Conservation (phyloP, 2,329 filamentous ascomycete genomes). For the Exophiala xenobiotica region DNA sequence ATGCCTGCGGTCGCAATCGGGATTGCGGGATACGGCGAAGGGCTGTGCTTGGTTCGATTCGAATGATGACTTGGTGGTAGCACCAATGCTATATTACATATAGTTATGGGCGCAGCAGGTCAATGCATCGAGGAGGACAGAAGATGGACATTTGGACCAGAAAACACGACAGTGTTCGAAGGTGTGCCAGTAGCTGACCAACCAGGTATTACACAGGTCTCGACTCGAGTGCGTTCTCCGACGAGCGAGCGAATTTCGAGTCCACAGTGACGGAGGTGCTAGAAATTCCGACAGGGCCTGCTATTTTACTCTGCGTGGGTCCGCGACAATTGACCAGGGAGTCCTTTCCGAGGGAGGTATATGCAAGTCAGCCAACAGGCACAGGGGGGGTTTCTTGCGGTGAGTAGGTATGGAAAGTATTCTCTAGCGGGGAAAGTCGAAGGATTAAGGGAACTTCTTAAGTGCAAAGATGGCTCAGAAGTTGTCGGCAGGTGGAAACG, state of each 20-base stretch:
- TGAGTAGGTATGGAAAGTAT: constrained; percentile 6
- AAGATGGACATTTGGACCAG: too few relatives aligned
- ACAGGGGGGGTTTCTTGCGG: constrained; percentile 5
- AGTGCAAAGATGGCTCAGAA: constrained; percentile 6
- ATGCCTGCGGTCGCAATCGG: constrained; percentile 45
- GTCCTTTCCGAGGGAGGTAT: constrained; percentile 6
- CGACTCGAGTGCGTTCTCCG: too few relatives aligned
- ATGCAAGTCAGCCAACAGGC: neutral
- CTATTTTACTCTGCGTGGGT: neutral
- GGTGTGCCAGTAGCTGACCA: too few relatives aligned
- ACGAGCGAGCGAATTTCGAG: too few relatives aligned
- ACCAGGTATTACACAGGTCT: too few relatives aligned
- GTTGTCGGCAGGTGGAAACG: constrained; percentile 11
- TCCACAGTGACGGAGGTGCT: neutral
- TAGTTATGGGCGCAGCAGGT: neutral
- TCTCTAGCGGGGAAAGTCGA: constrained; percentile 12
- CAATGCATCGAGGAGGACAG: neutral
- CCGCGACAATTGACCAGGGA: constrained; percentile 2
- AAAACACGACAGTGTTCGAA: too few relatives aligned
- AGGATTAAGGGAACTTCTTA: constrained; percentile 12
- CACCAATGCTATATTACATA: constrained; percentile 28
- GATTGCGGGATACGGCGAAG: constrained; percentile 16
- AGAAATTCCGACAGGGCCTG: neutral
- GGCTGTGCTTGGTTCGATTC: constrained; percentile 20
- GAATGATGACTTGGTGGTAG: constrained; percentile 24